Conservation (phyloP, 352 stramenopile genomes). For the Plasmopara halstedii region DNA sequence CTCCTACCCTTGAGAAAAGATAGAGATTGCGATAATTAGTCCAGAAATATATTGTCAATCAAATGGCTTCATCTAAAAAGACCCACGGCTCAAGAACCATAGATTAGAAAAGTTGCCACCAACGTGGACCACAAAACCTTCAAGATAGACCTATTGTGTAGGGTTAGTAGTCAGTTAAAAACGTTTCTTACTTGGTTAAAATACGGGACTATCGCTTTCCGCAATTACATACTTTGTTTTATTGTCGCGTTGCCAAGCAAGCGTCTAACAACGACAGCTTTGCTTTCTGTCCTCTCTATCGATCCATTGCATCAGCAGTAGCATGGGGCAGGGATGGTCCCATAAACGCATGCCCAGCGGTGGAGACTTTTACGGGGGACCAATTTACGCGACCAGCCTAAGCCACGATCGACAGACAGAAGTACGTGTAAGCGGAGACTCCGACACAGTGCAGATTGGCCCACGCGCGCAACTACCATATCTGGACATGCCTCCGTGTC, state of each 20-base stretch:
- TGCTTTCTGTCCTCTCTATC: not conserved
- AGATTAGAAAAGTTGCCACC: too few relatives aligned
- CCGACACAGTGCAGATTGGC: slow-evolving; percentile 63
- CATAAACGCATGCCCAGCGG: slow-evolving; percentile 48
- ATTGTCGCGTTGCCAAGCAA: not conserved
- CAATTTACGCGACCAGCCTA: slow-evolving; percentile 77
- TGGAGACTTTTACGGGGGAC: slow-evolving; percentile 75
- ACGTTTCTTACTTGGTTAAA: slow-evolving; percentile 20
- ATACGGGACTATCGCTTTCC: slow-evolving; percentile 8
- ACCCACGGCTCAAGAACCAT: too few relatives aligned
- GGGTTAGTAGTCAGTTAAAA: slow-evolving; percentile 22
- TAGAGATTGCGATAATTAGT: too few relatives aligned
- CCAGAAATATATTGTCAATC: too few relatives aligned
- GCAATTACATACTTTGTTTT: too few relatives aligned
- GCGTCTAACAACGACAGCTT: not conserved
- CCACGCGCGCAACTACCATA: slow-evolving; percentile 58
- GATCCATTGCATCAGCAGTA: slow-evolving; percentile 8
- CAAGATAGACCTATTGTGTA: slow-evolving; percentile 7
- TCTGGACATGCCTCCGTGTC: slow-evolving; percentile 46
- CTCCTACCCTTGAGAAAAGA: too few relatives aligned
- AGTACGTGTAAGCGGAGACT: slow-evolving; percentile 54
- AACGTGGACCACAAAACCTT: too few relatives aligned
- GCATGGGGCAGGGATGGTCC: slow-evolving; percentile 59
- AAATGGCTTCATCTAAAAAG: too few relatives aligned
- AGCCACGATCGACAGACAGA: slow-evolving; percentile 84